Evolutionary conservation across 257 asterid genomes (phyloP).

Genomic region (Solanum megistacrolobum): DNA sequence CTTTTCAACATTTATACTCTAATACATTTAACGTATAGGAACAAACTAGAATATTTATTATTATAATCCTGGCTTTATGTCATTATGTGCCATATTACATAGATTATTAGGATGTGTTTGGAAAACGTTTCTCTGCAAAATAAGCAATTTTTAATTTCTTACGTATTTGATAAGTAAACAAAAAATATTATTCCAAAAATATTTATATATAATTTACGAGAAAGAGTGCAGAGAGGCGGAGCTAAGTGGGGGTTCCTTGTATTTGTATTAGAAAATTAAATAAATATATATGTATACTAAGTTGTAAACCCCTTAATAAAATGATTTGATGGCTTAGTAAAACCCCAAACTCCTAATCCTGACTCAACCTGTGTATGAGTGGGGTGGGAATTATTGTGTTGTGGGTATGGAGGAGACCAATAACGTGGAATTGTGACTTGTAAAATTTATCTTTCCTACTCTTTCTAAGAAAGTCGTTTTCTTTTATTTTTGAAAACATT

Average conservation of each 20-base stretch:
- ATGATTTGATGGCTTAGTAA: no score
- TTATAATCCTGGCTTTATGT: background rate
- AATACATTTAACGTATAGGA: background rate
- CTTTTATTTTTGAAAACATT: background rate
- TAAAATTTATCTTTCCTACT: background rate
- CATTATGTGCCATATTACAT: background rate
- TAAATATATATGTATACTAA: no score
- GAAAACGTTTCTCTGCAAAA: background rate
- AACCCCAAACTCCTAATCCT: no score
- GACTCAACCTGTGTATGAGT: background rate
- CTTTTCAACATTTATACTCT: background rate
- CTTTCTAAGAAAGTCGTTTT: background rate
- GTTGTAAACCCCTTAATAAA: no score
- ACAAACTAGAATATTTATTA: background rate
- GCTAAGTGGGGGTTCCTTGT: accelerated
- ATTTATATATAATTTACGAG: background rate
- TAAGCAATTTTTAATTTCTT: background rate
- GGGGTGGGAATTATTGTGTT: background rate
- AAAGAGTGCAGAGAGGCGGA: background rate
- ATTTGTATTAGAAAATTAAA: no score
- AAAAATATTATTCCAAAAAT: background rate
- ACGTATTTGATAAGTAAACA: background rate
- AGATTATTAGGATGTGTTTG: background rate
- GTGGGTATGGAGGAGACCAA: background rate
- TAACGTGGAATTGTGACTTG: background rate